A percentile compares a stretch with the other conserved stretches of the same genome.
These are phyloP conservation scores for Spathaspora passalidarum DNA, from an alignment of 805 yeast genomes.

Conservation along the genomic window DNA sequence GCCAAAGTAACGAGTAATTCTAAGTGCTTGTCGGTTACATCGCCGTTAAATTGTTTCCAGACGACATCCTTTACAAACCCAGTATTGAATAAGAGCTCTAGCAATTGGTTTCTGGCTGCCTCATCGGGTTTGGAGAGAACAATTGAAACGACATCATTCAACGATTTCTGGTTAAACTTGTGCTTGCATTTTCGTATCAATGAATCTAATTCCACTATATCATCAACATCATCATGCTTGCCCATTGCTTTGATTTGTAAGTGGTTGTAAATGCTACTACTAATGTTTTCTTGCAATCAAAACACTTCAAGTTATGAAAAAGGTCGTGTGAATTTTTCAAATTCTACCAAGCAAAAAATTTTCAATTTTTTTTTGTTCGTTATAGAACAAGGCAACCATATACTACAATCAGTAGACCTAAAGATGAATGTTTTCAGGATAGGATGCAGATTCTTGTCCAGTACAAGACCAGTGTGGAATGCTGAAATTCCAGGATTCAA, in stretches of 20 bases:
- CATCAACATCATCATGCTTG: not conserved
- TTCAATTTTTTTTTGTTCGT: not conserved
- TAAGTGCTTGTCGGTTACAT: slow-evolving; percentile 39
- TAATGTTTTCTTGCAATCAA: no score
- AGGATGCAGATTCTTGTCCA: slow-evolving; percentile 16
- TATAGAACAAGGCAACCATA: not conserved
- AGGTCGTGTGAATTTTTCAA: not conserved
- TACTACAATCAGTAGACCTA: not conserved
- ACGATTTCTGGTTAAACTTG: slow-evolving; percentile 13
- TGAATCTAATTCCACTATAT: not conserved
- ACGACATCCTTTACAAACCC: slow-evolving; percentile 26
- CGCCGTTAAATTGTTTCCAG: slow-evolving; percentile 42
- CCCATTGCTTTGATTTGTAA: not conserved
- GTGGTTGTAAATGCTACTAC: no score
- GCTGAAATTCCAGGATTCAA: not conserved
- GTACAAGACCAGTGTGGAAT: slow-evolving; percentile 11
- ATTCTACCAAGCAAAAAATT: not conserved
- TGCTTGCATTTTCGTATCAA: not conserved
- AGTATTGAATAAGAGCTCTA: slow-evolving; percentile 13
- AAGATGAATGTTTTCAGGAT: slow-evolving; percentile 2
- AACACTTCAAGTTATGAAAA: not conserved
- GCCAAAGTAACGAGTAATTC: slow-evolving; percentile 27
- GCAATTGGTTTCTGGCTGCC: not conserved
- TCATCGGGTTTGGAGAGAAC: not conserved
- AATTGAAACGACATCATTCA: slow-evolving; percentile 16